phyloP scores from a whole-genome alignment of 352 stramenopile genomes.

The Pythium chondricola region DNA sequence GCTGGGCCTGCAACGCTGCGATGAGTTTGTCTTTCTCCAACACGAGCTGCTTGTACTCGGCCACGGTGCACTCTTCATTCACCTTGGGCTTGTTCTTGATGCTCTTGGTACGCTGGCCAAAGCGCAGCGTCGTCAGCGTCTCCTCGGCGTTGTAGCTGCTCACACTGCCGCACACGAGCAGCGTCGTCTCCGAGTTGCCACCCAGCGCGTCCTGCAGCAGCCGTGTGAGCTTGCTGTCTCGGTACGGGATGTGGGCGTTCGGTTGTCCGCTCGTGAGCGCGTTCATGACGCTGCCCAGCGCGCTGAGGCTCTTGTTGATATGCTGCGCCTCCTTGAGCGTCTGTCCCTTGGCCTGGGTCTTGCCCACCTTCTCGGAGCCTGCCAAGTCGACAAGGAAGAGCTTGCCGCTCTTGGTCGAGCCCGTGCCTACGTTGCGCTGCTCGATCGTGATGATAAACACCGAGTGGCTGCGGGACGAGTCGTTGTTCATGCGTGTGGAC shows the following conservation, averaged over 20 bases:
- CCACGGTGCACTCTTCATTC: conserved; percentile 88
- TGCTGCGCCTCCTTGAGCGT: conserved; percentile 83
- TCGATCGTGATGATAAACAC: conserved; percentile 97
- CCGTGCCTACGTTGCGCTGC: conserved; percentile 57
- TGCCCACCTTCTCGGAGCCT: conserved; percentile 70
- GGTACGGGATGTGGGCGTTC: conserved; percentile 90
- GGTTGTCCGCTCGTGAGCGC: conserved; percentile 78
- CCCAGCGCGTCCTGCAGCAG: conserved; percentile 83
- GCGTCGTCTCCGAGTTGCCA: conserved; percentile 64
- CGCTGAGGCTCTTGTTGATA: conserved; percentile 90
- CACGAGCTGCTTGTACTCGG: conserved; percentile 61
- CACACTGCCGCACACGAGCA: conserved; percentile 59
- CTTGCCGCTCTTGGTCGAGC: conserved; percentile 83
- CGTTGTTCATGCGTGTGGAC: conserved; percentile 89
- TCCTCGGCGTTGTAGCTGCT: conserved; percentile 70
- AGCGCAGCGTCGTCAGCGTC: conserved; percentile 69
- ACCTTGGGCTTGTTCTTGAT: conserved; percentile 81
- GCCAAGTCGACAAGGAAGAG: conserved; percentile 87
- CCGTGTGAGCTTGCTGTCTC: conserved; percentile 85
- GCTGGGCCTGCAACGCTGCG: conserved; percentile 27
- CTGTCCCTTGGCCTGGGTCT: conserved; percentile 87
- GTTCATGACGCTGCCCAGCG: conserved; percentile 87
- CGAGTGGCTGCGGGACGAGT: conserved; percentile 90
- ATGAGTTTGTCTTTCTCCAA: conserved; percentile 54
- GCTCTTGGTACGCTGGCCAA: conserved; percentile 63